Base-by-base conservation (phyloP, 257 asterid species). In the Apocynum venetum region DNA sequence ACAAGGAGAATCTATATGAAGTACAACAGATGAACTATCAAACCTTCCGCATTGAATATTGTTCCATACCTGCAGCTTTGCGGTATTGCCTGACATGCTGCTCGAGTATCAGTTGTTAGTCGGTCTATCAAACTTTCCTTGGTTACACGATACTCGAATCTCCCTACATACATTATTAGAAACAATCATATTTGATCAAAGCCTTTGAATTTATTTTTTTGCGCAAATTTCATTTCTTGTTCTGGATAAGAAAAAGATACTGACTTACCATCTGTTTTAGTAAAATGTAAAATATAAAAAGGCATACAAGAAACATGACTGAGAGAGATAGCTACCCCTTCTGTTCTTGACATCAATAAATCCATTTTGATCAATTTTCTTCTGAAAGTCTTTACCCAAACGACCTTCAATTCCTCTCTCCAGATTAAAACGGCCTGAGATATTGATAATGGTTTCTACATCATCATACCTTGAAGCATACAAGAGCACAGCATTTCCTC, bases 401-500 rank as follows among this genome's bases (percentile, higher is more conserved):
- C 97, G 97, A 64, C 93, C 97, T 84, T 89, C 96, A 8, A 94
- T 94, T 79, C 96, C 98, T 86, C 89, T 82, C 71, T 56, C 83
- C 78, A 95, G 86, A 89, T 91, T 61, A 80, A 88, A 92, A 63
- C 96, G 97, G 11, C 97, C 98, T 77, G 98, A 86, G 74, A 95
- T 91, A 73, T 92, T 95, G 66, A 92, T 87, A 48, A 95, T 72
- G 10, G 84, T 82, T 38, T 73, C 82, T 55, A 89, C 69, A 74
- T 90, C 88, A 2, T 83, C 73, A 80, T 88, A 87, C 83, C 76
- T 88, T 53, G 97, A 91, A 75, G 97, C 96, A 77, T 95, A 91
- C 76, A 95, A 74, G 55, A 95, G 94, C 83, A 86, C 98, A 44
- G 83, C 98, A 86, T 95, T 95, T 83, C 98, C 98, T 86, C 98